Conservation (phyloP, 768 basidiomycete species). For the Hydnomerulius pinastri region DNA sequence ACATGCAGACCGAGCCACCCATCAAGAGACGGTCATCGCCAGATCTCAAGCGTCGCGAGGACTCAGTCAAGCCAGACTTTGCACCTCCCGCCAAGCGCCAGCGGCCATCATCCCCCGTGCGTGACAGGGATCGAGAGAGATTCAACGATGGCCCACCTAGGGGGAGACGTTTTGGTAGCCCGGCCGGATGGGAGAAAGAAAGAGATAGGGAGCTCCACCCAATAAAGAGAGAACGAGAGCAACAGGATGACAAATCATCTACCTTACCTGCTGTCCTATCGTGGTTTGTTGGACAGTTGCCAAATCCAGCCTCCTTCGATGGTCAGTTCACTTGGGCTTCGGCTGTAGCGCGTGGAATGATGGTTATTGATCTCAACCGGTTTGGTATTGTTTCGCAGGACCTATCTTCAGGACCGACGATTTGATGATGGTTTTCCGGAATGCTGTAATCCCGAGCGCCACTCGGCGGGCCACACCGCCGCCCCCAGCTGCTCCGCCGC, state of each 20-base stretch:
- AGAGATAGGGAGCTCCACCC: slow-evolving; percentile 44
- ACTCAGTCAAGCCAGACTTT: slow-evolving; percentile 38
- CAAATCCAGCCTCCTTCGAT: slow-evolving; percentile 73
- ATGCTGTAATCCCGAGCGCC: slow-evolving; percentile 75
- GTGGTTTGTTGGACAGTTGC: slow-evolving; percentile 86
- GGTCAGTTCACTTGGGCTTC: slow-evolving; percentile 55
- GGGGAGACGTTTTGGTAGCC: slow-evolving; percentile 44
- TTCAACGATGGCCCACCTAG: slow-evolving; percentile 38
- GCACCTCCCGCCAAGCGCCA: slow-evolving; percentile 46
- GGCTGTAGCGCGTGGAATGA: slow-evolving; percentile 10
- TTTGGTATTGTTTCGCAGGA: slow-evolving; percentile 45
- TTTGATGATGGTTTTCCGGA: slow-evolving; percentile 81
- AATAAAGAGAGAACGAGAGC: slow-evolving; percentile 41
- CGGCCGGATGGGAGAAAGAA: slow-evolving; percentile 44
- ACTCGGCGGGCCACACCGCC: slow-evolving; percentile 53
- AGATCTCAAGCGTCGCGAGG: slow-evolving; percentile 44
- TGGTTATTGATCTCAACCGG: slow-evolving; percentile 7
- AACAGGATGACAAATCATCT: slow-evolving; percentile 48
- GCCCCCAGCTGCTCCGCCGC: slow-evolving; percentile 53
- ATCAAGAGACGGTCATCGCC: slow-evolving; percentile 35
- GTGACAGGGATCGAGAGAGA: slow-evolving; percentile 52
- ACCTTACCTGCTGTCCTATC: slow-evolving; percentile 61
- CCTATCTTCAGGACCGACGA: slow-evolving; percentile 91
- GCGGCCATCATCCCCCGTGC: slow-evolving; percentile 47
- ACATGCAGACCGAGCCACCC: slow-evolving; percentile 23